Evolutionary conservation across 169 alveolate genomes (phyloP).

Genomic region (Eimeria falciformis): DNA sequence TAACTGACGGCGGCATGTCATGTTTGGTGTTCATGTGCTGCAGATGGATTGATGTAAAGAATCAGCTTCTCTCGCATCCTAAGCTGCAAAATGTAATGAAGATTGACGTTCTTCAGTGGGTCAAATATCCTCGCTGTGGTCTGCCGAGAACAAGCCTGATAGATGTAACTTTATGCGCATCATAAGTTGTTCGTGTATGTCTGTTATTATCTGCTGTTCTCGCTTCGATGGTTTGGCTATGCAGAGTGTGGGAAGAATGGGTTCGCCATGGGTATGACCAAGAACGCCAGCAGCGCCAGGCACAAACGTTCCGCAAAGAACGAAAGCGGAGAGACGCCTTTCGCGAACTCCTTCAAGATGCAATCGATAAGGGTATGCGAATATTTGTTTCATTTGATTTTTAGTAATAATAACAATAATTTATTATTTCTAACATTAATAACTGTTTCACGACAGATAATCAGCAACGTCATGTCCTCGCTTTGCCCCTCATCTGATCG

Average conservation of each 20-base stretch:
- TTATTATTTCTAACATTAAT: no score
- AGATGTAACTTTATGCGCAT: no score
- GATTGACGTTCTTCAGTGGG: constrained; percentile 9
- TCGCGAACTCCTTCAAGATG: constrained; percentile 83
- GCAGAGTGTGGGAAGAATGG: constrained; percentile 80
- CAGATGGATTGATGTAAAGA: background rate
- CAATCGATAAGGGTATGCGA: constrained; percentile 8
- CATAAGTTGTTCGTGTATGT: background rate
- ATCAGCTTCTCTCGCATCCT: constrained; percentile 8
- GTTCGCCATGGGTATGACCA: constrained; percentile 78
- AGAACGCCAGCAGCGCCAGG: constrained; percentile 79
- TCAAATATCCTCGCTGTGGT: no score
- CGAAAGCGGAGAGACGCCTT: constrained; percentile 86
- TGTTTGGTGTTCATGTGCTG: no score
- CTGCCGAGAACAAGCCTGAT: no score
- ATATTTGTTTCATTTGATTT: background rate
- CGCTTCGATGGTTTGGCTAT: background rate
- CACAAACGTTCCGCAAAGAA: constrained; percentile 81
- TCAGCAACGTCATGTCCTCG: background rate
- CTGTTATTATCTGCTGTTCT: background rate
- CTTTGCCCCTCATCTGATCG: no score
- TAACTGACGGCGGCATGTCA: no score
- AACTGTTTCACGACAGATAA: no score
- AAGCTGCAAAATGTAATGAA: constrained; percentile 12
- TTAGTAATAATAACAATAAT: no score